Percentiles rank a stretch among this genome's conserved stretches.
Evolutionary conservation across 2,329 filamentous ascomycete species (phyloP).

Genomic region (Sclerotinia trifoliorum): DNA sequence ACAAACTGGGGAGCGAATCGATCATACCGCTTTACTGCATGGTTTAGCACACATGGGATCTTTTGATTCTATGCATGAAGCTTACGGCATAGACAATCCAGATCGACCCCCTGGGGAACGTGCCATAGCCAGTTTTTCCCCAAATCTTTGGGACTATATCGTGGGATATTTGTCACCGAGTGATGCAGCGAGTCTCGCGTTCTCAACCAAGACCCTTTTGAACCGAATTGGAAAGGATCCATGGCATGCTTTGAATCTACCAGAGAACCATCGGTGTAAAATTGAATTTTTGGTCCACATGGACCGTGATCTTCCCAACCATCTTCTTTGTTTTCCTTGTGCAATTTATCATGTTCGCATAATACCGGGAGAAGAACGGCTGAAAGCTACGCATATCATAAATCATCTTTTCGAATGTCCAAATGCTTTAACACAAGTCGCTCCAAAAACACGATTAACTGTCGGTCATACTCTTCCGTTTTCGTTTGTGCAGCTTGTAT

Average conservation of each 20-base stretch:
- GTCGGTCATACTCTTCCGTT: constrained; percentile 56
- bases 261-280: constrained; percentile 47
- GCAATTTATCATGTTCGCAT: constrained; percentile 54
- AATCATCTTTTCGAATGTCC: constrained; percentile 59
- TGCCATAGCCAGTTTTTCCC: constrained; percentile 47
- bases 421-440: constrained; percentile 49
- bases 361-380: constrained; percentile 51
- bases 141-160: constrained; percentile 48
- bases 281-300: constrained; percentile 52
- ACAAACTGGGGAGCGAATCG: constrained; percentile 38
- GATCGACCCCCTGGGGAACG: constrained; percentile 41
- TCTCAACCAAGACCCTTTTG: constrained; percentile 49
- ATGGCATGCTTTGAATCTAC: constrained; percentile 43
- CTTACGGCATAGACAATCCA: constrained; percentile 20
- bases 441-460: constrained; percentile 53
- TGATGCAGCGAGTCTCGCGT: constrained; percentile 50
- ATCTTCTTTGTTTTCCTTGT: constrained; percentile 60
- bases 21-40: constrained; percentile 39
- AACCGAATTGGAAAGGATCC: constrained; percentile 44
- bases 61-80: constrained; percentile 31
- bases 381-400: constrained; percentile 52
- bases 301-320: constrained; percentile 51
- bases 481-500: constrained; percentile 56
- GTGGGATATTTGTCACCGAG: constrained; percentile 44
- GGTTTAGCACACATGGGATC: constrained; percentile 37